Evolutionary conservation across 768 basidiomycete species (phyloP).

Genomic region (Pleurotus platypus): DNA sequence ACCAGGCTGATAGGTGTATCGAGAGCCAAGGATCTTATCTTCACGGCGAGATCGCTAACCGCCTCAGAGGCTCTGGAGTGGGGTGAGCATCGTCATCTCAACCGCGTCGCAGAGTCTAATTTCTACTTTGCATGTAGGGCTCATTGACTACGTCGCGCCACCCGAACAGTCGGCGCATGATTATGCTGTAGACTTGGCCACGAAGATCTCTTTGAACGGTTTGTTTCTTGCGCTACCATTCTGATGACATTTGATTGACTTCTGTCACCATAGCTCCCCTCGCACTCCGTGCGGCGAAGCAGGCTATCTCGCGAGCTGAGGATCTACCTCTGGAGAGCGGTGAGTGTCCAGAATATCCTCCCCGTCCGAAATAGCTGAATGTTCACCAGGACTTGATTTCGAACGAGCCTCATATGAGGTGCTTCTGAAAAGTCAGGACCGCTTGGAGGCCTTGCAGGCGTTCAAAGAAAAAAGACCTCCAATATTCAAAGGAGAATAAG

Average conservation of each 20-base stretch:
- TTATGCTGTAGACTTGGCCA: constrained; percentile 66
- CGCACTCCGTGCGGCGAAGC: constrained; percentile 84
- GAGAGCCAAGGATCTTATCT: constrained; percentile 84
- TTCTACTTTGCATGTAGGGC: constrained; percentile 41
- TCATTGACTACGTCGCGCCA: constrained; percentile 77
- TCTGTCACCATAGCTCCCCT: constrained; percentile 58
- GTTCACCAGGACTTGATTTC: constrained; percentile 74
- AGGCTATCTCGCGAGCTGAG: constrained; percentile 76
- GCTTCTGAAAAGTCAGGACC: constrained; percentile 70
- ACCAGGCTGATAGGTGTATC: constrained; percentile 75
- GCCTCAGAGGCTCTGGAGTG: constrained; percentile 67
- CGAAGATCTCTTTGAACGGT: constrained; percentile 69
- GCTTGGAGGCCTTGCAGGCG: constrained; percentile 79
- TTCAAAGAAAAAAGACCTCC: constrained; percentile 84
- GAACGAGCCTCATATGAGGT: constrained; percentile 84
- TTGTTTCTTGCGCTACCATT: no score
- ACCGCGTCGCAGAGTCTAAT: background rate
- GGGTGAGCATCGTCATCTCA: constrained; percentile 40
- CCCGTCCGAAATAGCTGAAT: background rate
- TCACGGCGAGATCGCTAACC: constrained; percentile 67
- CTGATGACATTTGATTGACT: background rate
- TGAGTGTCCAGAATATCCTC: constrained; percentile 15
- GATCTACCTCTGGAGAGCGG: constrained; percentile 79
- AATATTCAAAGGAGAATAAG: constrained; percentile 76
- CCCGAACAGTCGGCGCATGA: constrained; percentile 62